Base-by-base conservation (phyloP, 495 filamentous ascomycete genomes). In the Cenococcum geophilum region DNA sequence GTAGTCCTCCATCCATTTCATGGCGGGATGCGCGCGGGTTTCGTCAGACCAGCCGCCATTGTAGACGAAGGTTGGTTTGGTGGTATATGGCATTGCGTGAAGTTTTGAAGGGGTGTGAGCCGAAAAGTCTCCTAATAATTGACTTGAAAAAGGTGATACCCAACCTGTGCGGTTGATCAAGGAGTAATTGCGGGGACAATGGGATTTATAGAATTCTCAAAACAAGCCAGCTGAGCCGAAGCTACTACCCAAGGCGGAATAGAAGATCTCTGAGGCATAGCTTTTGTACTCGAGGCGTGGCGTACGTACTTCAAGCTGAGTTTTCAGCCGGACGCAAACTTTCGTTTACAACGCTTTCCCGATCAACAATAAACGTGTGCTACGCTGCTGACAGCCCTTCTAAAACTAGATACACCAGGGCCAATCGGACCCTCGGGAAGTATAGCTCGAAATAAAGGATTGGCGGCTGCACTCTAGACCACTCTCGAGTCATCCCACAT, bases 1-100 rank as follows among this genome's bases (percentile, higher is more conserved):
- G 55, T 45, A 58, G 37, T 58, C 1, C 20, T 58, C 36, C 37
- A 43, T 58, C 55, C 55, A 58, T 42, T 58, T 45, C 55, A 58
- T 58, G 18, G 55, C 55, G 9, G 55, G 55, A 37, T 58, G 55
- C 20, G 37, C 37, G n/a, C 55, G 55, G 27, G 42, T 21, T 4
- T 42, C 25, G 55, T 35, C 10, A 37, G 55, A 47, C 55, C 55
- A 58, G 55, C 20, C 23, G 23, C 21, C 25, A 8, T 10, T 16
- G 49, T 32, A 32, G 5, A 52, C 21, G 49, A 52, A 52, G 22
- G 49, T 52, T 5, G 49, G 49, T 2, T 23, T 52, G 22, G 16
- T 23, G 18, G 49, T 18, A 20, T 23, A 2, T 18, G 49, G 25
- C 49, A 52, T 52, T 18, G 45, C n/a, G 11, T 18, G 10, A n/a